Evolutionary conservation across 495 filamentous ascomycete genomes (phyloP), one percentile per base, ranked within the genome.

Genomic region (Bombardia bombarda): DNA sequence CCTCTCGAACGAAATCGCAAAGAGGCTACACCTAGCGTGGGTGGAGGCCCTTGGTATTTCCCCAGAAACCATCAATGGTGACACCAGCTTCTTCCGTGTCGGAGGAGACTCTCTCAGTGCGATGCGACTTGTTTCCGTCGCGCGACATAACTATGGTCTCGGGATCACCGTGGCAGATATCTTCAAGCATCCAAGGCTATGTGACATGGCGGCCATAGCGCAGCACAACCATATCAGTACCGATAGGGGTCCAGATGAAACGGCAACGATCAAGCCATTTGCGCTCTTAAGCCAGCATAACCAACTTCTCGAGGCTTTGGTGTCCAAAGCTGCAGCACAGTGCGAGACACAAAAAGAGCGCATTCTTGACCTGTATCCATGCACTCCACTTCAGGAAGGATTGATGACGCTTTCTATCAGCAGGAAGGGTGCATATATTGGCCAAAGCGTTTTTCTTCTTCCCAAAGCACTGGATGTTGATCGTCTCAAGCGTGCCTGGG

Each of bases 351-450:
- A 58, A 1, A 55, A 56, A 9, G 57, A 69, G 0, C 42, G 58
- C 0, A 65, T 84, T 32, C 60, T 66, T 38, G 74, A 81, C 40
- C 67, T 79, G 21, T 83, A 82, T 46, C 78, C 78, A 1, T 81
- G 76, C 56, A 81, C 60, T 45, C 63, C 73, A 5, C 47, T 78
- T 2, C 69, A 75, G 50, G 74, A 78, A 42, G 75, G 68, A 16
- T 61, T 79, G 5, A 52, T 74, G 9, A 64, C 71, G 0, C 52
- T 72, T 1, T 62, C 70, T 3, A 61, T 47, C 38, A 66, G 59
- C 38, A 57, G 67, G 14, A 46, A 46, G 8, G 64, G 60, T 8
- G 58, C 68, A 0, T 74, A 72, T 45, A 56, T 71, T 9, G 55
- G 55, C 7, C 53, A 58, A 32, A 61, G 70, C 43, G 58, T 69